Conservation (phyloP, 1,139 yeast species). For the Zhuliangozyma blackwelliae region DNA sequence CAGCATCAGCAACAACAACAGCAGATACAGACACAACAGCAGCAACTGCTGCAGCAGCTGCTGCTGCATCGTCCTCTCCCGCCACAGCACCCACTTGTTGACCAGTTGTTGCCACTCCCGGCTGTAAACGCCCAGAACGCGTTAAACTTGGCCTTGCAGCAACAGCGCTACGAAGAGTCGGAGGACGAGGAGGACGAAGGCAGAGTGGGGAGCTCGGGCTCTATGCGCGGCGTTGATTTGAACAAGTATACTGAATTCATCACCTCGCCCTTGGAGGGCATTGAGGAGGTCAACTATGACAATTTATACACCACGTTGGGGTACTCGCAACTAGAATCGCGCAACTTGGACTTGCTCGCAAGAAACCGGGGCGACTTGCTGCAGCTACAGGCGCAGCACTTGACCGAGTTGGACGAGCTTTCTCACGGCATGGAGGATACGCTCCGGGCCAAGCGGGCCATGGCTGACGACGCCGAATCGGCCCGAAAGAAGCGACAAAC, state of each 20-base stretch:
- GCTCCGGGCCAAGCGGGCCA: constrained; percentile 25
- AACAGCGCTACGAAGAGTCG: constrained; percentile 25
- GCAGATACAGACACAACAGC: constrained; percentile 2
- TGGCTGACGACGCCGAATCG: constrained; percentile 25
- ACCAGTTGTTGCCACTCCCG: constrained; percentile 21
- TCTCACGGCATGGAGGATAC: constrained; percentile 5
- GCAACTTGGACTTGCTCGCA: constrained; percentile 21
- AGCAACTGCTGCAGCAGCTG: constrained; percentile 1
- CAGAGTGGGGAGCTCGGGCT: constrained; percentile 16
- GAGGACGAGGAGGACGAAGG: constrained; percentile 20
- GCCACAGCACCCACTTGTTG: constrained; percentile 27
- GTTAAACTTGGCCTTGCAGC: not conserved
- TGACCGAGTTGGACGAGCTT: constrained; percentile 15
- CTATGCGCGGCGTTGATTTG: constrained; percentile 18
- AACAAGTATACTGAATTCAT: constrained; percentile 27
- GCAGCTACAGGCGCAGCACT: constrained; percentile 15
- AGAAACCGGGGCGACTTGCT: constrained; percentile 19
- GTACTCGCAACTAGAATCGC: constrained; percentile 26
- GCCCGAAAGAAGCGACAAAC: constrained; percentile 31
- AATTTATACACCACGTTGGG: constrained; percentile 29
- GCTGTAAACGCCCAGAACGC: constrained; percentile 1
- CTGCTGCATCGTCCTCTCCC: not conserved
- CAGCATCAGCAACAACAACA: not conserved
- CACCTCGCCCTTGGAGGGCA: constrained; percentile 9
- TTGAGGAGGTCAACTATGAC: constrained; percentile 7